These are phyloP conservation scores for Penicillium cataractarum DNA, from an alignment of 495 filamentous ascomycete genomes.

Conservation along the genomic window DNA sequence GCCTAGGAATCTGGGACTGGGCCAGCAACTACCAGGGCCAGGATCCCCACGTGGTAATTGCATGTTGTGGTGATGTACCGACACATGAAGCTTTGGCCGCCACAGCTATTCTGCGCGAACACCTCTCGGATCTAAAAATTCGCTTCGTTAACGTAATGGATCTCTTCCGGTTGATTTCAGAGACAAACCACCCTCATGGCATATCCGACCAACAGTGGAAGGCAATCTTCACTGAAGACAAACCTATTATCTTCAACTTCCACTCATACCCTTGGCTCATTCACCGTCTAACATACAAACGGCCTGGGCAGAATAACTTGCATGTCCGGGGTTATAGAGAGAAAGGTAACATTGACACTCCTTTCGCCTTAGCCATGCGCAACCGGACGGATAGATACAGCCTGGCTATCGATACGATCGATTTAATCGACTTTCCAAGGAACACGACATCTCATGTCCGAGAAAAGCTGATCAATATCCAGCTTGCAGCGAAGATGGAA, in stretches of 20 bases:
- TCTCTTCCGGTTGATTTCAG: constrained; percentile 71
- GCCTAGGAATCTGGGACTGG: constrained; percentile 62
- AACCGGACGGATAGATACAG: constrained; percentile 73
- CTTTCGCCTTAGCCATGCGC: constrained; percentile 70
- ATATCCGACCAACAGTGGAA: constrained; percentile 62
- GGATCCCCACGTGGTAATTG: constrained; percentile 72
- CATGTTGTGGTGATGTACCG: constrained; percentile 68
- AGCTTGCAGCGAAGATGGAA: constrained; percentile 58
- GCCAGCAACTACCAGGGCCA: constrained; percentile 58
- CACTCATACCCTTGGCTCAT: constrained; percentile 80
- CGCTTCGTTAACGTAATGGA: constrained; percentile 77
- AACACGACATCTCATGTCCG: constrained; percentile 60
- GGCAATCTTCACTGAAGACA: constrained; percentile 66
- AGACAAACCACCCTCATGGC: constrained; percentile 68
- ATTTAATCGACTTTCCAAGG: constrained; percentile 57
- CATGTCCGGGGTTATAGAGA: constrained; percentile 75
- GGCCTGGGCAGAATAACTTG: constrained; percentile 62
- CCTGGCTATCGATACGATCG: constrained; percentile 73
- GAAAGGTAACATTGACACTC: constrained; percentile 80
- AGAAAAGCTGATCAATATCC: constrained; percentile 60
- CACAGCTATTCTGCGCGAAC: constrained; percentile 63
- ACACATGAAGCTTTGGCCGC: constrained; percentile 72
- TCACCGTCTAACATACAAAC: constrained; percentile 71
- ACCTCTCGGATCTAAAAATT: constrained; percentile 68
- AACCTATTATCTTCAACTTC: constrained; percentile 77